phyloP scores from a whole-genome alignment of 192 early-diverging fungal species.

The Coemansia sp. region DNA sequence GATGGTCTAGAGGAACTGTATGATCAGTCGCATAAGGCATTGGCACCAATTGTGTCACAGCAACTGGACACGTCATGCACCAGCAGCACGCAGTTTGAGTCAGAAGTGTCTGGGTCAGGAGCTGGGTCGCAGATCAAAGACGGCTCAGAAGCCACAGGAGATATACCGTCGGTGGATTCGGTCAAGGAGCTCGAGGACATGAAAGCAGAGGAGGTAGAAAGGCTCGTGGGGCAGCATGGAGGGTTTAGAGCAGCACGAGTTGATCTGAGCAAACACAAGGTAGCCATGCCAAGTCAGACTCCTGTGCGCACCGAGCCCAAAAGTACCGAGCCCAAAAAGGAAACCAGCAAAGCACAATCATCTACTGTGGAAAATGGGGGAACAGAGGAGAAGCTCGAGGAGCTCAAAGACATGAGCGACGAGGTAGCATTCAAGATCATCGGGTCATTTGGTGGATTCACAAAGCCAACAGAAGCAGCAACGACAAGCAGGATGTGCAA shows the following conservation, averaged over 20 bases:
- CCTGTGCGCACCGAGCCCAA: too few species aligned
- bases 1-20: conserved; percentile 44
- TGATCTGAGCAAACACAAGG: not conserved
- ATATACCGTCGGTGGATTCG: not conserved
- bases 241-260: conserved; percentile 1
- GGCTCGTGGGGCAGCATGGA: conserved; percentile 7
- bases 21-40: conserved; percentile 2
- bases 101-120: too few species aligned
- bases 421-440: too few species aligned
- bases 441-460: too few species aligned
- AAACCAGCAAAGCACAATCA: not conserved
- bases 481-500: too few species aligned
- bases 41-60: too few species aligned
- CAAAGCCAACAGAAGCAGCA: too few species aligned
- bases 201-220: conserved; percentile 8
- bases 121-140: too few species aligned
- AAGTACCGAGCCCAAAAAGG: too few species aligned
- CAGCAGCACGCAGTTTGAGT: too few species aligned
- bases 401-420: conserved; percentile 1
- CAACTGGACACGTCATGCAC: too few species aligned
- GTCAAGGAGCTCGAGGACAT: conserved; percentile 2
- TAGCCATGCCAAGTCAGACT: not conserved
- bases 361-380: not conserved
- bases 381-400: not conserved
- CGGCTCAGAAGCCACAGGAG: too few species aligned